Base-by-base conservation (phyloP, 306 rosid species). In the Hippophae tibetana region DNA sequence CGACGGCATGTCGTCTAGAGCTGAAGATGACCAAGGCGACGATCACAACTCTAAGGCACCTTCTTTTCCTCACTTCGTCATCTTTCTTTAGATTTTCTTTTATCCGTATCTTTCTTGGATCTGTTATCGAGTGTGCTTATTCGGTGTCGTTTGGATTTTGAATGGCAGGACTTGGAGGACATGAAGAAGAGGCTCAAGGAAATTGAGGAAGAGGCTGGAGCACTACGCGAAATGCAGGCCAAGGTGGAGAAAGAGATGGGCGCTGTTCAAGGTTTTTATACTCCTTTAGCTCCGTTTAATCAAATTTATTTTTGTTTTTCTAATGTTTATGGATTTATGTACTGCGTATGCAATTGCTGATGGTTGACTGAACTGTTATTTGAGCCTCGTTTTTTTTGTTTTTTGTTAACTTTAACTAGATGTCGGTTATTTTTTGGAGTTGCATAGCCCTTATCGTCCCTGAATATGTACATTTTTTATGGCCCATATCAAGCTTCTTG, bases 221-320 rank as follows among this genome's bases (percentile, higher is more conserved):
- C 92, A 47, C 72, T 84, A 52, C 66, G 83, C n/a, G 85, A 84
- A 75, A 84, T 84, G 85, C 92, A 84, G 54, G 92, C 85, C 52
- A 84, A 79, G 74, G 85, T 84, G 63, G 83, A 77, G 68, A 72
- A 74, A 72, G 82, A 85, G 13, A 79, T 82, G 88, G 81, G 82
- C 66, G 72, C 86, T 44, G 73, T 56, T 10, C 86, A 77, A 77
- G 89, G 94, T 82, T 46, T 10, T 5, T 41, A 43, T 2, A 6
- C 13, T 47, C 2, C 9, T 0, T 55, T 1, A 52, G 14, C 13
- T 3, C 53, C 18, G 14, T 12, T 12, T 23, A 6, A 13, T 14
- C 52, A 13, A 0, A 2, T 48, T 14, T 48, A 6, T 48, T 6
- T 48, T 11, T 11, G 7, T 11, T 11, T 48, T 1, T 10, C 14